Conservation (phyloP, 305 asterid species). For the Nicotiana rustica region DNA sequence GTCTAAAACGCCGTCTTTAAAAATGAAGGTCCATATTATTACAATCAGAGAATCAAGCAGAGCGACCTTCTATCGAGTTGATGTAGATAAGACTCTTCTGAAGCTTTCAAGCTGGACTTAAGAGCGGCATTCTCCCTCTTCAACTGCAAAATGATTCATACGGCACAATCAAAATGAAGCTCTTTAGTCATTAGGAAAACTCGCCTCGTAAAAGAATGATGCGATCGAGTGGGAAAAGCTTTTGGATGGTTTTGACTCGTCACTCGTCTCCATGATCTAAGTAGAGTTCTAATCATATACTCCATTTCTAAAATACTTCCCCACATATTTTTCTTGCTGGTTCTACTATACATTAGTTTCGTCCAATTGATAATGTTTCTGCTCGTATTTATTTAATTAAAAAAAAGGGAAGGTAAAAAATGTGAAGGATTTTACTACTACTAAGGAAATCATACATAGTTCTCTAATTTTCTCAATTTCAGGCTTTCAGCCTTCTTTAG, state of each 20-base stretch:
- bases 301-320: not conserved
- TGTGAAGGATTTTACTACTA: not conserved
- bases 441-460: not conserved
- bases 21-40: conserved; percentile 26
- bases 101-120: conserved; percentile 36
- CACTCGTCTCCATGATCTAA: conserved; percentile 6
- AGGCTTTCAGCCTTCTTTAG: not conserved
- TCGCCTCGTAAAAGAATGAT: not conserved
- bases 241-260: conserved; percentile 18
- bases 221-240: not conserved
- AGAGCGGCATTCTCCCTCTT: conserved; percentile 37
- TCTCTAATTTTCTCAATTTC: conserved; percentile 9
- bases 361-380: conserved; percentile 3
- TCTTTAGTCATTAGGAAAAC: not conserved
- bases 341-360: not conserved
- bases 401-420: not conserved
- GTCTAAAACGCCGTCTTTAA: conserved; percentile 1
- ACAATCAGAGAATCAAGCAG: conserved; percentile 28
- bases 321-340: not conserved
- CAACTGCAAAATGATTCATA: conserved; percentile 38
- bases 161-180: conserved; percentile 29
- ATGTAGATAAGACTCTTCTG: conserved; percentile 34
- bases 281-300: not conserved
- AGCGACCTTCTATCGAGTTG: conserved; percentile 15
- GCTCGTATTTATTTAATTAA: not conserved